Evolutionary conservation across 2,329 filamentous ascomycete genomes (phyloP).

Genomic region (Thelonectria blattea): DNA sequence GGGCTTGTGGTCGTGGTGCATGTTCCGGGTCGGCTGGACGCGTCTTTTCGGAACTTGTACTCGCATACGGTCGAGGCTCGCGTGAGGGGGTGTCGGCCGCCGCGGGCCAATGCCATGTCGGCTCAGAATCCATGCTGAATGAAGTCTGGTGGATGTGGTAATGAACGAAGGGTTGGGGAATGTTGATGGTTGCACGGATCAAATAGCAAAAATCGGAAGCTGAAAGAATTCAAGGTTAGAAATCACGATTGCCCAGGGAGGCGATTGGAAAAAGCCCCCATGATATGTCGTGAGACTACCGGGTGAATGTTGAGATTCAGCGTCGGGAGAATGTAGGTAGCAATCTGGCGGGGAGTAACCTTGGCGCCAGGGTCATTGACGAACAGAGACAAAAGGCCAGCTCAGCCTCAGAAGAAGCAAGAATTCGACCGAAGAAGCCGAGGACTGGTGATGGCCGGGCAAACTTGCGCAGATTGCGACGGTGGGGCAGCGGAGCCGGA

Average conservation of each 20-base stretch:
- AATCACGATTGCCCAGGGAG: conserved; percentile 25
- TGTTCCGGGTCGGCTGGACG: conserved; percentile 5
- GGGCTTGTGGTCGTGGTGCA: conserved; percentile 11
- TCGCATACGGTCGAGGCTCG: conserved; percentile 20
- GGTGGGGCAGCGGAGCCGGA: conserved; percentile 33
- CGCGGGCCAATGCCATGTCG: conserved; percentile 39
- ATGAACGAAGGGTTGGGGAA: conserved; percentile 16
- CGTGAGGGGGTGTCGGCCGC: conserved; percentile 23
- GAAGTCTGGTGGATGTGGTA: conserved; percentile 19
- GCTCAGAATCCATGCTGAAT: conserved; percentile 38
- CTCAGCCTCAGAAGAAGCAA: conserved; percentile 38
- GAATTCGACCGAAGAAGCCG: conserved; percentile 39
- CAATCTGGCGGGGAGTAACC: conserved; percentile 31
- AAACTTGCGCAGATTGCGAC: conserved; percentile 22
- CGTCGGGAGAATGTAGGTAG: conserved; percentile 13
- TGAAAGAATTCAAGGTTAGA: conserved; percentile 19
- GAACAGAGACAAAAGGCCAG: conserved; percentile 39
- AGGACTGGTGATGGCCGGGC: conserved; percentile 25
- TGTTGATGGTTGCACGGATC: not conserved
- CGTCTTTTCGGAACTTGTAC: conserved; percentile 11
- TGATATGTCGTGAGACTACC: conserved; percentile 28
- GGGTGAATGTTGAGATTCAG: conserved; percentile 22
- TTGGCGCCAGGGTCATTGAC: conserved; percentile 31
- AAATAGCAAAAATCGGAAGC: conserved; percentile 11
- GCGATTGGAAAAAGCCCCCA: conserved; percentile 38